Evolutionary conservation across 164 flowering plant species (phyloP), one percentile per base, ranked within the genome.

Genomic region (Cinnamomum micranthum): DNA sequence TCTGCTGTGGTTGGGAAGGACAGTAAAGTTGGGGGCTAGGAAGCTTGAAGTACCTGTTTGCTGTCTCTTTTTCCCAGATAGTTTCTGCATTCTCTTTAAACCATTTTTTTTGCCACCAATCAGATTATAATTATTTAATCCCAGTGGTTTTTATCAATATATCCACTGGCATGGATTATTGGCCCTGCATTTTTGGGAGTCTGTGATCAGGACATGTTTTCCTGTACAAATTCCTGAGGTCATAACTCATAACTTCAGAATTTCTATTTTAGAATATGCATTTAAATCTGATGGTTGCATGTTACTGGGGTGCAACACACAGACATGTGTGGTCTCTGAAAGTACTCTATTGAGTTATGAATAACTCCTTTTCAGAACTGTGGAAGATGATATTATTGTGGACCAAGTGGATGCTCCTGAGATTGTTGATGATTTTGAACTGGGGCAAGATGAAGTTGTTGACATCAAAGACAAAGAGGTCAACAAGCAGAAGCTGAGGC

Each of bases 351-450:
- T 58, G 77, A 72, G 52, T 74, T 72, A 75, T 74, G 52, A 67
- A 60, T 25, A 23, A 55, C 62, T 52, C 67, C 62, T 68, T 78
- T 86, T 41, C 86, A 93, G 99, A 58, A 92, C 98, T 77, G 88
- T 86, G 78, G 99, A 95, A 82, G 98, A 95, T 78, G 94, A 93
- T 62, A 88, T 95, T 74, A 82, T 95, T 51, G 85, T 93, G 81
- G 98, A 95, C 81, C 94, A 78, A 75, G 91, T 84, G 74, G 98
- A 92, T 67, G 82, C 88, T 72, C 93, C 95, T 1, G 98, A 93
- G 79, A 82, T 95, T 65, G 59, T 95, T 79, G 99, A 95, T 82
- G 99, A 95, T 80, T 92, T 93, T 85, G 99, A 95, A 79, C 79
- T 95, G 73, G 94, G 90, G 65, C 87, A 91, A 84, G 94, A 89